Evolutionary conservation across 495 filamentous ascomycete genomes (phyloP).

Genomic region (Podospora sp.): DNA sequence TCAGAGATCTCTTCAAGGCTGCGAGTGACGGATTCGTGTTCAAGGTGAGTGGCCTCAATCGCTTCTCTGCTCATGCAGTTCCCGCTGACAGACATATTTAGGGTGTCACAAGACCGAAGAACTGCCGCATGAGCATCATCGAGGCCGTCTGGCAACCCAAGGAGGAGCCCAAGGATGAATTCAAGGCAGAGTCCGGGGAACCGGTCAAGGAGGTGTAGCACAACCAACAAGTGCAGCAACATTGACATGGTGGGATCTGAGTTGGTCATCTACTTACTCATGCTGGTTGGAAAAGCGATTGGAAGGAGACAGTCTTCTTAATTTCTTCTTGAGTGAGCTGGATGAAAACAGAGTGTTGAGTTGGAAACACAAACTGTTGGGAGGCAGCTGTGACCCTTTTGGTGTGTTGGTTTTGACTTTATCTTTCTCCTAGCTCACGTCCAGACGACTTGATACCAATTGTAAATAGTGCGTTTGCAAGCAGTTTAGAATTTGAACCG

Average conservation of each 20-base stretch:
- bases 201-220: too few species aligned
- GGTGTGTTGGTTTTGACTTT: neutral
- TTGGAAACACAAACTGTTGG: neutral
- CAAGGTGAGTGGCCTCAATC: slow-evolving; percentile 35
- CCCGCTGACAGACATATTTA: slow-evolving; percentile 15
- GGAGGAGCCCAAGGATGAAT: slow-evolving; percentile 10
- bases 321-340: neutral
- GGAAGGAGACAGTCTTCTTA: neutral
- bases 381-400: neutral
- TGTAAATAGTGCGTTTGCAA: neutral
- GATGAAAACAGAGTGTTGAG: neutral
- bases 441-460: slow-evolving; percentile 3
- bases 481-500: neutral
- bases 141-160: slow-evolving; percentile 54
- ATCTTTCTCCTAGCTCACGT: neutral
- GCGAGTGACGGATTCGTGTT: slow-evolving; percentile 49
- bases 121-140: slow-evolving; percentile 53
- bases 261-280: neutral
- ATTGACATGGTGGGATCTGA: too few species aligned
- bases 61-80: neutral
- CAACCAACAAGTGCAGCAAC: neutral
- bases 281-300: neutral
- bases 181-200: too few species aligned
- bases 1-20: slow-evolving; percentile 48
- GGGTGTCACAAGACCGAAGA: slow-evolving; percentile 42